These are phyloP conservation scores for Epichloe scottii DNA, from an alignment of 2,329 filamentous ascomycete genomes.

Conservation along the genomic window DNA sequence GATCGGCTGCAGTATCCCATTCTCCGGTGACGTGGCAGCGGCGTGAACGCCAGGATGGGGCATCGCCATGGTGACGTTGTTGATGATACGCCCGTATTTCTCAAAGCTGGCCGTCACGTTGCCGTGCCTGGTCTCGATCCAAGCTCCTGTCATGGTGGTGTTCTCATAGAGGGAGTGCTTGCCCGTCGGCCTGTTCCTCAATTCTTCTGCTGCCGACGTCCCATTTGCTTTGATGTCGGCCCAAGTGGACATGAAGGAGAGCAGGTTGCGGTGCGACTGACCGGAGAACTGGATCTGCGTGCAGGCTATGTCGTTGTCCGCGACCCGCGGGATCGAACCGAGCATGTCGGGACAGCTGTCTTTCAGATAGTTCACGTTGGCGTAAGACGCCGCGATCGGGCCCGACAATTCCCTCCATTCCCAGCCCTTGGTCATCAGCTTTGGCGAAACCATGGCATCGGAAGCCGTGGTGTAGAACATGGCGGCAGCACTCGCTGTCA, in stretches of 20 bases:
- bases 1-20: constrained; percentile 57
- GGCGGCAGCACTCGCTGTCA: constrained; percentile 50
- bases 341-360: constrained; percentile 51
- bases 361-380: constrained; percentile 45
- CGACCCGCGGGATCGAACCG: constrained; percentile 22
- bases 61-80: constrained; percentile 68
- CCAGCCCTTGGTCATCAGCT: constrained; percentile 47
- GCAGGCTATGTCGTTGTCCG: constrained; percentile 41
- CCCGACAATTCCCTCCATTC: constrained; percentile 38
- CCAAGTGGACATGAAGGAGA: constrained; percentile 49
- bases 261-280: constrained; percentile 57
- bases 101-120: constrained; percentile 40
- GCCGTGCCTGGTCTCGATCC: constrained; percentile 46
- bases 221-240: constrained; percentile 29
- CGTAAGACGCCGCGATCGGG: constrained; percentile 48
- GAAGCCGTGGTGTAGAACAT: constrained; percentile 69
- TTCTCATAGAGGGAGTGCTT: constrained; percentile 58
- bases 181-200: constrained; percentile 41
- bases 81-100: constrained; percentile 45
- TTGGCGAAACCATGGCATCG: constrained; percentile 62
- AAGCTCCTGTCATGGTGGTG: constrained; percentile 55
- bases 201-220: constrained; percentile 25
- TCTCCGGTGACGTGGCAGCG: constrained; percentile 48
- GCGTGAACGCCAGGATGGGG: constrained; percentile 57
- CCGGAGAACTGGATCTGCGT: constrained; percentile 58